Evolutionary conservation across 2,329 filamentous ascomycete species (phyloP), one percentile per base, ranked within the genome.

Genomic region (Colletotrichum melonis): DNA sequence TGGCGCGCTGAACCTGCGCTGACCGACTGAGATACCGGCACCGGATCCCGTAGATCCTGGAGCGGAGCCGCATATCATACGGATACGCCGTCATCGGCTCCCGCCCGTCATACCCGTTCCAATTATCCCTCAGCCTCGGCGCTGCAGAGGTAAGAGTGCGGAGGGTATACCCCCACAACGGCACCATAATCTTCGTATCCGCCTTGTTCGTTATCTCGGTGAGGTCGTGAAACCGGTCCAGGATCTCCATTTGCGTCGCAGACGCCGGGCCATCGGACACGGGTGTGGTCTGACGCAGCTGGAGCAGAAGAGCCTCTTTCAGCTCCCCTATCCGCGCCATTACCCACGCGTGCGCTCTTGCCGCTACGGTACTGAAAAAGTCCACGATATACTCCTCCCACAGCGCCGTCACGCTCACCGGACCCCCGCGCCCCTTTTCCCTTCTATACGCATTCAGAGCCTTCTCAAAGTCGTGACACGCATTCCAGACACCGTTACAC

Each of bases 331-430:
- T 6, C 28, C 63, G 28, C 26, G 42, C 68, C 42, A 67, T 26
- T 5, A 64, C 38, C 68, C 68, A 71, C 2, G 30, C 54, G 4
- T 71, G 68, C 32, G 63, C 68, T n/a, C 63, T 58, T 4, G 42
- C 63, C 6, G 55, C 42, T 1, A 71, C 35, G 7, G 63, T 71
- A 2, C 11, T 2, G 28, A 71, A 16, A 26, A 54, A 71, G 5
- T 71, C 68, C 35, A 60, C 68, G 22, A 71, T 16, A 11, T 55
- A 71, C 57, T 71, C 68, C 42, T 71, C 68, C 68, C 68, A 71
- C 19, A 60, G 7, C 24, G 68, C 68, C 42, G 68, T 71, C 9
- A 60, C 42, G 22, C 42, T 32, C 6, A 67, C 22, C 4, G 26
- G 19, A 3, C 30, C 11, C 11, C 55, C 42, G 7, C 55, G 42